A percentile compares a stretch with the other conserved stretches of the same genome.
phyloP scores from a whole-genome alignment of 257 asterid species.

The Linaria vulgaris region DNA sequence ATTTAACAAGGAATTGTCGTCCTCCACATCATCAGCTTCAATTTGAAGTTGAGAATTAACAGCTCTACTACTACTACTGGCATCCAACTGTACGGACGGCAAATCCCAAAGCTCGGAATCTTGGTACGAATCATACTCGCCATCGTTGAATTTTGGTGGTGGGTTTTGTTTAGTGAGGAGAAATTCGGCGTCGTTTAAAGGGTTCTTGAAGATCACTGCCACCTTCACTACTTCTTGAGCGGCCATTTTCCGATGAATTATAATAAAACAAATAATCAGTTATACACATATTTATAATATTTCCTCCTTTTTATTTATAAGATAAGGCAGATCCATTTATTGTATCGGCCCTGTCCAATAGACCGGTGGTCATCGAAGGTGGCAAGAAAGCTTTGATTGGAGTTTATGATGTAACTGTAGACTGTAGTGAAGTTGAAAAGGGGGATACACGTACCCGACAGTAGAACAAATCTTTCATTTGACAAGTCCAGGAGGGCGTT shows the following conservation, averaged over 20 bases:
- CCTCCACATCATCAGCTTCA: no score
- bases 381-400: slow-evolving; percentile 54
- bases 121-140: slow-evolving; percentile 67
- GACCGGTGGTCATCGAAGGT: slow-evolving; percentile 61
- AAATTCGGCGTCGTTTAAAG: slow-evolving; percentile 46
- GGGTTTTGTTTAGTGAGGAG: slow-evolving; percentile 65
- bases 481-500: slow-evolving; percentile 71
- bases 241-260: no score
- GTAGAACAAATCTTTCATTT: slow-evolving; percentile 61
- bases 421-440: slow-evolving; percentile 60
- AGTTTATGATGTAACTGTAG: slow-evolving; percentile 53
- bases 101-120: slow-evolving; percentile 94
- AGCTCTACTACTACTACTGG: slow-evolving; percentile 17
- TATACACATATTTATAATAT: no score
- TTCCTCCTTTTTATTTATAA: no score
- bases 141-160: slow-evolving; percentile 73
- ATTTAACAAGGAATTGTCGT: slow-evolving; percentile 32
- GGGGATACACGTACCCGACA: slow-evolving; percentile 83
- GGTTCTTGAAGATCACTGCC: slow-evolving; percentile 63
- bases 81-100: slow-evolving; percentile 55
- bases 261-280: no score
- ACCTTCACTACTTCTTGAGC: slow-evolving; percentile 40
- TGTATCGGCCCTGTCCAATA: slow-evolving; percentile 69
- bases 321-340: slow-evolving; percentile 58
- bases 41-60: slow-evolving; percentile 24